A percentile compares a stretch with the other conserved stretches of the same genome.
Conservation (phyloP, 2,329 filamentous ascomycete species). For the Mollisia scopiformis region DNA sequence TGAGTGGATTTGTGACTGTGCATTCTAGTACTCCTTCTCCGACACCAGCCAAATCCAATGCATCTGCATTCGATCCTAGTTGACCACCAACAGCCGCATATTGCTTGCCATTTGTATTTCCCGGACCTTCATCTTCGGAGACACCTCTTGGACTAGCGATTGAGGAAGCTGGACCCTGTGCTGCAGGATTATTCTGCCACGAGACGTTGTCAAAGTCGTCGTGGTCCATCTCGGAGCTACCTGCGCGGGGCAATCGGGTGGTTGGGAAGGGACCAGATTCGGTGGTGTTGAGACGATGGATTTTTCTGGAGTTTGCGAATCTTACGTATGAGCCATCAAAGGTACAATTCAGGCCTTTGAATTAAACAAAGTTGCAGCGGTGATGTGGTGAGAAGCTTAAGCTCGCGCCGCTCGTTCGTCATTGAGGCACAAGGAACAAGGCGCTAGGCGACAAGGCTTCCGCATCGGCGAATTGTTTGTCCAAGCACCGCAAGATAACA, state of each 20-base stretch:
- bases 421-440: conserved; percentile 12
- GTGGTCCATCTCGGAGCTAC: conserved; percentile 33
- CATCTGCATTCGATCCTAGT: conserved; percentile 39
- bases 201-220: conserved; percentile 83
- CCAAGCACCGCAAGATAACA: neutral
- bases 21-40: conserved; percentile 81
- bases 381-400: conserved; percentile 7
- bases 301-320: neutral
- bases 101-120: conserved; percentile 24
- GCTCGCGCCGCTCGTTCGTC: conserved; percentile 13
- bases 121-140: conserved; percentile 31
- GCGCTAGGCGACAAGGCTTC: conserved; percentile 3
- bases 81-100: conserved; percentile 29
- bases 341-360: neutral
- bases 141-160: conserved; percentile 45
- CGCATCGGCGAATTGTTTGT: neutral
- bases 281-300: neutral
- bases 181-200: conserved; percentile 68
- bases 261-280: neutral
- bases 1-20: conserved; percentile 79
- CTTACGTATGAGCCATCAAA: neutral
- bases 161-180: conserved; percentile 45
- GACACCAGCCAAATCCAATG: conserved; percentile 60
- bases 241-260: conserved; percentile 29
- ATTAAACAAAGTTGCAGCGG: neutral